Base-by-base conservation (phyloP, 805 yeast species). In the Lachancea kluyveri region DNA sequence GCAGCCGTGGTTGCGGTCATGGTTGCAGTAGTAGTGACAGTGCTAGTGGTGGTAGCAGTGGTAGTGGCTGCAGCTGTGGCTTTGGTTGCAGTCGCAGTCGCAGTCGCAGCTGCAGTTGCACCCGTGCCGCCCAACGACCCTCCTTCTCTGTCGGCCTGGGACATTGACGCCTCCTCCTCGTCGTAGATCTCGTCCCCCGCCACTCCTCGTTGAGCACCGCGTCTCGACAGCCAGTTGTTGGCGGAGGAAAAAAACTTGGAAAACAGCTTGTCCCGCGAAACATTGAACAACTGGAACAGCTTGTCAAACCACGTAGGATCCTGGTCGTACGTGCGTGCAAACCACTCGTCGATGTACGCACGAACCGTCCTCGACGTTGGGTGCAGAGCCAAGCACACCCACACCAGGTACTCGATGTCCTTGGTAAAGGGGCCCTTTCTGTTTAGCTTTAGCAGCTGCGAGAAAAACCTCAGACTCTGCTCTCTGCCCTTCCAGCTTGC, bases 311-410 rank as follows among this genome's bases (percentile, higher is more conserved):
- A 82, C 8, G 34, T 26, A 3, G 18, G 20, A 9, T 64, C 68
- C 10, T 61, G 40, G 18, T 60, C 64, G 4, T 52, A 59, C 2
- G 70, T 67, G 15, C 72, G 65, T 11, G 71, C 74, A 26, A 82
- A 53, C 90, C 92, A 83, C 11, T 72, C 67, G 10, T 48, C 52
- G 8, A 83, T 62, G 28, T 80, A 59, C 3, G 58, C 53, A 17
- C 62, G 50, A 12, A 80, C 50, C 6, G 64, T 66, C 1, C 41
- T 42, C 25, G 75, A 70, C 3, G 54, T 39, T 3, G 77, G 73
- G 9, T 57, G 52, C 8, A 50, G 59, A 58, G 67, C 76, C 40
- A 62, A 68, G 21, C 65, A 72, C 6, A 74, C 60, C 92, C 92
- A 84, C 5, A 79, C 57, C 17, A 72, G 60, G 25, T 62, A 67